These are phyloP conservation scores for Fusarium nurragi DNA, from an alignment of 2,329 filamentous ascomycete genomes.

Conservation along the genomic window DNA sequence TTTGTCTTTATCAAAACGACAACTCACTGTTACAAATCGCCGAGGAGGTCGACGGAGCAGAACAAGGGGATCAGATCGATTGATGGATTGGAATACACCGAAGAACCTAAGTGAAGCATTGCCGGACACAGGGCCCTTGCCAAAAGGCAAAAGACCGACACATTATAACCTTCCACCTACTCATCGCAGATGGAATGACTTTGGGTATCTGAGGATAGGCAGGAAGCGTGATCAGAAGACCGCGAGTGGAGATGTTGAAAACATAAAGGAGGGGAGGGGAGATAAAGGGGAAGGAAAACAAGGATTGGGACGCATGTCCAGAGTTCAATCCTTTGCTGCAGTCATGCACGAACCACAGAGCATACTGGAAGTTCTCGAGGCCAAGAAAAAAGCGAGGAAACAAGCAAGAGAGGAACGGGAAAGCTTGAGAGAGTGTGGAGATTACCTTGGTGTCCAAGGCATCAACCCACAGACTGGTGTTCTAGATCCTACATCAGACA, in stretches of 20 bases:
- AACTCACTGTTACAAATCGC: conserved; percentile 20
- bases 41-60: conserved; percentile 27
- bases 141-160: not conserved
- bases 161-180: not conserved
- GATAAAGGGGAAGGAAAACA: not conserved
- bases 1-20: not conserved
- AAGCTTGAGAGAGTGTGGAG: conserved; percentile 62
- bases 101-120: conserved; percentile 37
- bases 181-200: conserved; percentile 33
- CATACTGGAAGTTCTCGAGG: conserved; percentile 39
- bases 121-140: not conserved
- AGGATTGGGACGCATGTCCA: not conserved
- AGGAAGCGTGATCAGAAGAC: conserved; percentile 2
- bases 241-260: not conserved
- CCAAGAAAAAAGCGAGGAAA: conserved; percentile 47
- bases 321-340: not conserved
- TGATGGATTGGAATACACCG: conserved; percentile 51
- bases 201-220: conserved; percentile 5
- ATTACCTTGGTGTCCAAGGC: conserved; percentile 68
- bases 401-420: conserved; percentile 52
- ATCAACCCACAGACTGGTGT: conserved; percentile 66
- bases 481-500: conserved; percentile 60
- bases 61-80: conserved; percentile 44
- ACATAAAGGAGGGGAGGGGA: not conserved
- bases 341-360: not conserved